Conservation (phyloP, 2,329 filamentous ascomycete species). For the Chaetomiaceae sp. region DNA sequence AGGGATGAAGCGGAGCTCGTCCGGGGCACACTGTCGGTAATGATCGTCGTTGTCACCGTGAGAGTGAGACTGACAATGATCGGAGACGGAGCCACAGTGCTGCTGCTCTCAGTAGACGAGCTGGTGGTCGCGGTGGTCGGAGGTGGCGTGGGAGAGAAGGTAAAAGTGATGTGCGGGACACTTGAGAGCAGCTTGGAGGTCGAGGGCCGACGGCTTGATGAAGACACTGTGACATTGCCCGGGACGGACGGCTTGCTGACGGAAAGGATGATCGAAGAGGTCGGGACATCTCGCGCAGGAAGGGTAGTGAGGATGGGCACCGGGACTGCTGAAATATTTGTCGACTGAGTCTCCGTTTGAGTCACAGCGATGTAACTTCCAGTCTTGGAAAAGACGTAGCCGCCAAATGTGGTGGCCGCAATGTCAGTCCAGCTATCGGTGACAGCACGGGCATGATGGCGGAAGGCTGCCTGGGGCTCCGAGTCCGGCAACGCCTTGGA, state of each 20-base stretch:
- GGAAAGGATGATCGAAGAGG: not conserved
- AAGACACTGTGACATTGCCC: not conserved
- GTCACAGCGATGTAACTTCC: slow-evolving; percentile 3
- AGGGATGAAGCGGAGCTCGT: not conserved
- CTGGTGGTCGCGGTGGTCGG: not conserved
- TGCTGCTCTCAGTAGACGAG: not conserved
- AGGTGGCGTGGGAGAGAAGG: too few species aligned
- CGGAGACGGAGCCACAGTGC: not conserved
- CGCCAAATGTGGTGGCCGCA: slow-evolving; percentile 1
- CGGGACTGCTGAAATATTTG: not conserved
- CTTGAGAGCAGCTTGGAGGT: not conserved
- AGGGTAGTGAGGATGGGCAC: not conserved
- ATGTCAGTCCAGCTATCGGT: not conserved
- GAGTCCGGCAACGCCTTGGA: not conserved
- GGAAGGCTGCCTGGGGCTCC: slow-evolving; percentile 18
- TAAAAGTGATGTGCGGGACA: not conserved
- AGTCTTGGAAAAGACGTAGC: slow-evolving; percentile 13
- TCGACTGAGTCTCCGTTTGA: not conserved
- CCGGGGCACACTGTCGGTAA: not conserved
- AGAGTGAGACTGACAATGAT: not conserved
- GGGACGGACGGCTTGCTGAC: not conserved
- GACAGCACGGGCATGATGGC: slow-evolving; percentile 3
- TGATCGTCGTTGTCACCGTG: not conserved
- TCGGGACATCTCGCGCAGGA: not conserved
- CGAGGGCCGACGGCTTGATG: not conserved